Percentiles rank a stretch among this genome's conserved stretches.
These are phyloP conservation scores for Lasiodiplodia gonubiensis DNA, from an alignment of 2,329 filamentous ascomycete genomes.

Conservation along the genomic window DNA sequence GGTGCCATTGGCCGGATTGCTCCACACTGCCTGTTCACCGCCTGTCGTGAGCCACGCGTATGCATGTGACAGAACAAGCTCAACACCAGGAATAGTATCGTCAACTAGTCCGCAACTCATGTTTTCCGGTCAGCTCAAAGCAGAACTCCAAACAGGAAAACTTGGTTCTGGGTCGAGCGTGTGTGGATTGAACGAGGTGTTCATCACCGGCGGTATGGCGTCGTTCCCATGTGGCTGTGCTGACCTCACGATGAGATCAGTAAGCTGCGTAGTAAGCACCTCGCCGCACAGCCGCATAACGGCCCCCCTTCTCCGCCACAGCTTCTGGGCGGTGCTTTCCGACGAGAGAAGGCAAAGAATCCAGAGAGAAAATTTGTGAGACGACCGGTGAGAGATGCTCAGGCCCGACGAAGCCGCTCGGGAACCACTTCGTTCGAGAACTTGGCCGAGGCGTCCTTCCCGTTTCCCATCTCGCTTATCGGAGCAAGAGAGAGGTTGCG, in stretches of 20 bases:
- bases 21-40: neutral
- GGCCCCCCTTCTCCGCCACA: neutral
- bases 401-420: constrained; percentile 12
- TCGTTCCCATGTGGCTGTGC: neutral
- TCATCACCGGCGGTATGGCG: neutral
- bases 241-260: neutral
- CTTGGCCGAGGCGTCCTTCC: neutral
- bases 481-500: neutral
- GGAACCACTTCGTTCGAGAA: neutral
- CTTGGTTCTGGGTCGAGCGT: neutral
- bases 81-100: neutral
- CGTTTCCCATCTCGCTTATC: constrained; percentile 3
- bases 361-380: neutral
- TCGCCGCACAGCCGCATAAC: constrained; percentile 13
- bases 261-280: neutral
- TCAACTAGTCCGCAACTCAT: neutral
- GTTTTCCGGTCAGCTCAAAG: constrained; percentile 18
- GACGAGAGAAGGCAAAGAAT: neutral
- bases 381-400: constrained; percentile 14
- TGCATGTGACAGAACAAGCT: neutral
- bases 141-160: neutral
- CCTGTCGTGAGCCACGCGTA: neutral
- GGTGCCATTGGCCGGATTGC: neutral
- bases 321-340: neutral
- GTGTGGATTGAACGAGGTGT: neutral